Evolutionary conservation across 345 rosid genomes (phyloP).

Genomic region (Pelargonium nanum): DNA sequence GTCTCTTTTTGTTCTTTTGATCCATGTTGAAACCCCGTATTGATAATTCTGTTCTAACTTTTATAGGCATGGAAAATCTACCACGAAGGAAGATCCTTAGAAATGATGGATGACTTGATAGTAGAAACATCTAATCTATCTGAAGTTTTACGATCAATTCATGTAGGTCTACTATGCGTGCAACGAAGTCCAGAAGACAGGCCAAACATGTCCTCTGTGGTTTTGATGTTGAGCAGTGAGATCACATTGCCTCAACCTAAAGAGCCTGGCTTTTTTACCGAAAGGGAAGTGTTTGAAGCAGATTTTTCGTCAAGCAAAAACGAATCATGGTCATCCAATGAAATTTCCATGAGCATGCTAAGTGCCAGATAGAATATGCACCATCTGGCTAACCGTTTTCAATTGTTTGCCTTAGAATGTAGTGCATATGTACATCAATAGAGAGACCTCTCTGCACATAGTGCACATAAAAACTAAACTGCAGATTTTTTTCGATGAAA

Average conservation of each 20-base stretch:
- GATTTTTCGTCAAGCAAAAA: slow-evolving; percentile 21
- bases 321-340: slow-evolving; percentile 13
- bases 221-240: slow-evolving; percentile 38
- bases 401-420: too few species aligned
- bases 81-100: slow-evolving; percentile 21
- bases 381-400: not conserved
- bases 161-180: slow-evolving; percentile 33
- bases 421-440: not conserved
- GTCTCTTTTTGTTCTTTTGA: not conserved
- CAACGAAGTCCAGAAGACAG: slow-evolving; percentile 32
- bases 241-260: slow-evolving; percentile 24
- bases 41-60: not conserved
- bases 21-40: not conserved
- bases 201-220: slow-evolving; percentile 31
- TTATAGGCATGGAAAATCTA: slow-evolving; percentile 33
- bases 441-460: not conserved
- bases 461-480: too few species aligned
- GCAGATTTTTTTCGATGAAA: too few species aligned
- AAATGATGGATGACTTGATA: slow-evolving; percentile 12
- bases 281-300: slow-evolving; percentile 10
- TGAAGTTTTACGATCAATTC: slow-evolving; percentile 27
- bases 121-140: slow-evolving; percentile 3
- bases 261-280: slow-evolving; percentile 31
- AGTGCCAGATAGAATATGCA: not conserved
- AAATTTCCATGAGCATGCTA: slow-evolving; percentile 4